Conservation (phyloP, 192 early-diverging fungal genomes). For the Funneliformis geosporum region DNA sequence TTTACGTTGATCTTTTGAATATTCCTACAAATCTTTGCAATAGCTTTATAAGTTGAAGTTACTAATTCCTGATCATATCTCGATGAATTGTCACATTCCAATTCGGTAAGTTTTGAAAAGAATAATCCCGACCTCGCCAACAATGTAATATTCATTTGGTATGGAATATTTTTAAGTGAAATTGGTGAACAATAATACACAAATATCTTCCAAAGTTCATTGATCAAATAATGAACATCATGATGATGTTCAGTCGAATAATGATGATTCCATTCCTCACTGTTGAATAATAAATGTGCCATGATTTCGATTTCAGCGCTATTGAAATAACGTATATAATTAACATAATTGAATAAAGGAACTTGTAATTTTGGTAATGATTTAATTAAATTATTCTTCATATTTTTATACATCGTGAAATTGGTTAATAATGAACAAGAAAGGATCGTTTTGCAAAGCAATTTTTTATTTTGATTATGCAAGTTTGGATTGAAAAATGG, state of each 20-base stretch:
- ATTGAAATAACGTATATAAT: background rate
- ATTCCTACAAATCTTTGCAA: background rate
- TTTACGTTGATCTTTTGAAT: background rate
- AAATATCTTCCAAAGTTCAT: background rate
- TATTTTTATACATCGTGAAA: background rate
- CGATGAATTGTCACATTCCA: background rate
- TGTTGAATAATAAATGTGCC: background rate
- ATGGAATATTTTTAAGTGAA: background rate
- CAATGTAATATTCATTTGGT: background rate
- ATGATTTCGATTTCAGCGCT: background rate
- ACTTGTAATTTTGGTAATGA: background rate
- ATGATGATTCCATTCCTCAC: background rate
- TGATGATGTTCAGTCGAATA: background rate
- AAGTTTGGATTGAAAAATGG: slow-evolving; percentile 3
- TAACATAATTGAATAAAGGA: background rate
- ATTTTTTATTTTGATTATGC: background rate
- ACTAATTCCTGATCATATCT: background rate
- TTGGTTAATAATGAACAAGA: background rate
- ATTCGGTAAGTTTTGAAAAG: background rate
- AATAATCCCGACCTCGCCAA: background rate
- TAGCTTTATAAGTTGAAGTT: background rate
- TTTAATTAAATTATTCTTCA: background rate
- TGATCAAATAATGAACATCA: background rate
- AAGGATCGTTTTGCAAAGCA: background rate
- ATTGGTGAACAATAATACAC: background rate